Base-by-base conservation (phyloP, 2,329 filamentous ascomycete species). In the Cercospora zeae-maydis region DNA sequence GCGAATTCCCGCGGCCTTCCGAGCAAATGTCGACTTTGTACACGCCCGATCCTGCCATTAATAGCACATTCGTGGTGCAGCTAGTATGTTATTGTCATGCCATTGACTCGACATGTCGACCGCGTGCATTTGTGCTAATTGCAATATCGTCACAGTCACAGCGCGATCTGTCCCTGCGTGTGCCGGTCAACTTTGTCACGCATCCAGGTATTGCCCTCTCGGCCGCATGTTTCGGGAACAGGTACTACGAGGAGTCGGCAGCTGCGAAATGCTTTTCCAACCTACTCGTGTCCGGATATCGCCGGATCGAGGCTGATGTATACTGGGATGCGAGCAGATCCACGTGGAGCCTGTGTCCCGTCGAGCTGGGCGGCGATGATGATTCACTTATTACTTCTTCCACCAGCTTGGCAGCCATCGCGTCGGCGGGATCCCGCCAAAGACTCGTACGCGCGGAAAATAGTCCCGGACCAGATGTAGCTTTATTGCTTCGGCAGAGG, bases 121-220 rank as follows among this genome's bases (percentile, higher is more conserved):
- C 13, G 39, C 11, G 21, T 21, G 19, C 21, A n/a, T 10, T 6
- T 21, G n/a, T 45, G 19, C 39, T 45, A 58, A 47, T 31, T 51
- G 39, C 11, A 58, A 33, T 54, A n/a, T 27, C 55, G 16, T 58
- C 42, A 39, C 68, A 86, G 86, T 84, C 85, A 49, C 83, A 88
- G 73, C 78, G 87, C 73, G 87, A 89, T 77, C 77, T 87, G 42
- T 80, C 82, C 21, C 75, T 84, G 10, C 78, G 80, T 60, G 78
- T 88, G 6, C 87, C 87, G 4, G 81, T 89, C 69, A 87, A 89
- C 69, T 88, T 80, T 72, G 81, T 86, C 39, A 85, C 83, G 3
- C 75, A 78, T 14, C 83, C 86, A 9, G 83, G 81, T 0, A 79
- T 88, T 1, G 83, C 82, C 9, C 69, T 89, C 37, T 80, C 78